Evolutionary conservation across 2,329 filamentous ascomycete species (phyloP).

Genomic region (Pyrenophora teres): DNA sequence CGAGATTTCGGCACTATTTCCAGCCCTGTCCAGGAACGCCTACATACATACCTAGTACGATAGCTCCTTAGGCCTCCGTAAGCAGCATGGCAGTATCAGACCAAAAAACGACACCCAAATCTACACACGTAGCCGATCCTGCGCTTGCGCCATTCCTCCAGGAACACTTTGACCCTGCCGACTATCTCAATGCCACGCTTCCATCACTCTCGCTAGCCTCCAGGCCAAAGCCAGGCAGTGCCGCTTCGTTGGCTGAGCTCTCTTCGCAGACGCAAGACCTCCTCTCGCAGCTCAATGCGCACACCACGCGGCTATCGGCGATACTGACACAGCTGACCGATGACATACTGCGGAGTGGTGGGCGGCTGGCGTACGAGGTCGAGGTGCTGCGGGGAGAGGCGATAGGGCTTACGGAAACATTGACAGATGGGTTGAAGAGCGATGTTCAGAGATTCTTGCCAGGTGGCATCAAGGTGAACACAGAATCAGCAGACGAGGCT

Average conservation of each 20-base stretch:
- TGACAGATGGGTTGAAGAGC: conserved; percentile 72
- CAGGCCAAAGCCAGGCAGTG: conserved; percentile 47
- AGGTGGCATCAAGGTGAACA: conserved; percentile 37
- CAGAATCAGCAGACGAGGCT: conserved; percentile 9
- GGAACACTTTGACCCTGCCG: conserved; percentile 77
- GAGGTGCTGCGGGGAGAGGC: conserved; percentile 91
- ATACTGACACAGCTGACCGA: conserved; percentile 89
- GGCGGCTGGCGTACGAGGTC: conserved; percentile 89
- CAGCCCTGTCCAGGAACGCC: conserved; percentile 23
- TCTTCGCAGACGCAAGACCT: conserved; percentile 80
- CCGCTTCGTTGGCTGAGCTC: conserved; percentile 72
- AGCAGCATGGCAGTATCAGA: conserved; percentile 35
- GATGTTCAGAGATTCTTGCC: conserved; percentile 77
- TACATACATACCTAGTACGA: not conserved
- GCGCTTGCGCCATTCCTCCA: conserved; percentile 76
- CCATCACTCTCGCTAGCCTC: conserved; percentile 65
- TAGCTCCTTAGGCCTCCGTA: conserved; percentile 15
- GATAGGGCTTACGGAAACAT: conserved; percentile 74
- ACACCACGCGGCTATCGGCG: conserved; percentile 80
- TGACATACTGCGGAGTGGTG: conserved; percentile 88
- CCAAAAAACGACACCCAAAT: conserved; percentile 26
- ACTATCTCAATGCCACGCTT: conserved; percentile 81
- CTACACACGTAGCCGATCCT: conserved; percentile 69
- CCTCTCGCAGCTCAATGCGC: conserved; percentile 85
- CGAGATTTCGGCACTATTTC: conserved; percentile 18